Percentiles rank a stretch among this genome's conserved stretches.
These are phyloP conservation scores for Entelexis sorbosivorans DNA, from an alignment of 1,139 yeast genomes.

Conservation along the genomic window DNA sequence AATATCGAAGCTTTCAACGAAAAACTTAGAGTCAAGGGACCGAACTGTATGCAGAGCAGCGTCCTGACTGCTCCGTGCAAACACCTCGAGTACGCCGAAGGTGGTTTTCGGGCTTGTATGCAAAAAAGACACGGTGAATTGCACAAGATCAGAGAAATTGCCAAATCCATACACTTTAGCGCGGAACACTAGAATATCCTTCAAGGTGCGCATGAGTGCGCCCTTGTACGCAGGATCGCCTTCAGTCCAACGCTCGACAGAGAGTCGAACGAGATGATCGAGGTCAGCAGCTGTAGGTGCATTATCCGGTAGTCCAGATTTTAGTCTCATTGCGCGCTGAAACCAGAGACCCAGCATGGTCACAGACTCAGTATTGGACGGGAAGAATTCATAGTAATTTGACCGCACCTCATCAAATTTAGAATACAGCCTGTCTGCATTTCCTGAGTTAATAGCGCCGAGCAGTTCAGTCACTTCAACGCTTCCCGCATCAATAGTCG, in stretches of 20 bases:
- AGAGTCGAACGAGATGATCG: slow-evolving; percentile 36
- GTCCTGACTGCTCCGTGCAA: slow-evolving; percentile 4
- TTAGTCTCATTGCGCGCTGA: slow-evolving; percentile 39
- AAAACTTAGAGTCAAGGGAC: neutral
- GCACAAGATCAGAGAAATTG: slow-evolving; percentile 50
- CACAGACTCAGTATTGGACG: slow-evolving; percentile 33
- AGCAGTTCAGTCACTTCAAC: neutral
- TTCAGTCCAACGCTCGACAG: slow-evolving; percentile 59
- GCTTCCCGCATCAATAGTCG: too few species aligned
- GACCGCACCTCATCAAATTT: neutral
- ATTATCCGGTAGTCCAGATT: slow-evolving; percentile 1
- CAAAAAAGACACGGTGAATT: neutral
- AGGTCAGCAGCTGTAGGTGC: neutral
- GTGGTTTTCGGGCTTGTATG: slow-evolving; percentile 10
- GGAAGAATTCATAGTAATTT: neutral
- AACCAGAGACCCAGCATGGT: slow-evolving; percentile 60
- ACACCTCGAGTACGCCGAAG: slow-evolving; percentile 11
- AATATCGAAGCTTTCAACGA: neutral
- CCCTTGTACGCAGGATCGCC: slow-evolving; percentile 61
- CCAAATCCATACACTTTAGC: slow-evolving; percentile 16
- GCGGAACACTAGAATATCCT: slow-evolving; percentile 40
- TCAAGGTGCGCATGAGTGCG: slow-evolving; percentile 50
- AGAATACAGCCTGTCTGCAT: neutral
- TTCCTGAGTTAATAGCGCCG: neutral
- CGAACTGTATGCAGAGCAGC: neutral